phyloP scores from a whole-genome alignment of 768 basidiomycete species.

The Mycena filopes region DNA sequence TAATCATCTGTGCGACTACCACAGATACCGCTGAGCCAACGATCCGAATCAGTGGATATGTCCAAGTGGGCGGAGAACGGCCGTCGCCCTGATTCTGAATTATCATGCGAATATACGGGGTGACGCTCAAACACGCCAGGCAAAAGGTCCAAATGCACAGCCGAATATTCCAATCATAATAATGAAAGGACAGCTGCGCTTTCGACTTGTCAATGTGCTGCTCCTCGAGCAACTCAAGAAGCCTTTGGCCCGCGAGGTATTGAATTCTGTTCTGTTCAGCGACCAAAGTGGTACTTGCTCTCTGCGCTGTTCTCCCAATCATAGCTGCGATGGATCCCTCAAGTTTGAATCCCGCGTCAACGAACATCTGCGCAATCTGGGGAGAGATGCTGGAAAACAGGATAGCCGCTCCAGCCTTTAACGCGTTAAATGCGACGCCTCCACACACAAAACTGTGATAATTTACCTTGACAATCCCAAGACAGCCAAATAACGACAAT shows the following conservation, averaged over 20 bases:
- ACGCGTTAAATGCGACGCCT: too few relatives aligned
- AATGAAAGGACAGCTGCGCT: background rate
- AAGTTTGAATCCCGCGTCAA: constrained; percentile 9
- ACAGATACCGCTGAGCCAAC: constrained; percentile 8
- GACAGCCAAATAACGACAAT: constrained; percentile 39
- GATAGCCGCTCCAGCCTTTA: constrained; percentile 21
- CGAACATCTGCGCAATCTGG: constrained; percentile 13
- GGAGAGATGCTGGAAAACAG: constrained; percentile 11
- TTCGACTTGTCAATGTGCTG: constrained; percentile 10
- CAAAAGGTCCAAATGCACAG: background rate
- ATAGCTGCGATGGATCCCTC: constrained; percentile 6
- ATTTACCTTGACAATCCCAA: constrained; percentile 36
- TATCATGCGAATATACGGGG: constrained; percentile 6
- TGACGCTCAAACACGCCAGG: background rate
- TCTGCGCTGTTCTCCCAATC: background rate
- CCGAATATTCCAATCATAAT: background rate
- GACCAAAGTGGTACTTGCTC: background rate
- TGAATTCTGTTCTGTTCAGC: background rate
- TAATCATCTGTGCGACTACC: constrained; percentile 6
- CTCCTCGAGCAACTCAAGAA: background rate
- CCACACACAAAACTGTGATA: too few relatives aligned
- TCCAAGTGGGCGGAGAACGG: background rate
- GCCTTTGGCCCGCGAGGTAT: background rate
- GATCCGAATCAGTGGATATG: constrained; percentile 6
- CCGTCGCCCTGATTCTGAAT: background rate